Base-by-base conservation (phyloP, 2,329 filamentous ascomycete genomes). In the Calonectria hawksworthii region DNA sequence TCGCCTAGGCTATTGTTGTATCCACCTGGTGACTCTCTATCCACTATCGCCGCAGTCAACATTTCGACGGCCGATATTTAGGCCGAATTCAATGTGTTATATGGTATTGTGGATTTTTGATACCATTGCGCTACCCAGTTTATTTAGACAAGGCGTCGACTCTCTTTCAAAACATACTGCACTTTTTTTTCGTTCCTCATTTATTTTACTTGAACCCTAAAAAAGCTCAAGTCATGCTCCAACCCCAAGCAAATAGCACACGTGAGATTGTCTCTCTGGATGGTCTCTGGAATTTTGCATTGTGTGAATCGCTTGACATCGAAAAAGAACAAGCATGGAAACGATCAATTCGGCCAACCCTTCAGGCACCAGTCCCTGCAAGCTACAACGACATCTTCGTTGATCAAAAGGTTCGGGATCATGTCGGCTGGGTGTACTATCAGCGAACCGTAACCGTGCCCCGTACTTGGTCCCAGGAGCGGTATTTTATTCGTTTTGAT, bases 311-410 rank as follows among this genome's bases (percentile, higher is more conserved):
- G 14, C 10, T 18, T 9, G 68, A 73, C 1, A 66, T 75, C 14
- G 73, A 74, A 23, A 10, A 41, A 1, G 69, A 74, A 1, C 59
- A 70, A 23, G 52, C 52, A 14, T 76, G 74, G 74, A 70, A 54
- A 9, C 16, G n/a, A 2, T 26, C 14, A 1, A 76, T 76, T 18
- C 66, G 66, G 1, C 64, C 74, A n/a, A 36, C 44, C 0, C 36
- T 76, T 3, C 72, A 76, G 10, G 54, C 65, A 0, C 74, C 74
- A 4, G 73, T 76, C 9, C 74, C 74, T 2, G 74, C 74, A 10
- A 76, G 74, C 38, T 76, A 76, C 61, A 76, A 76, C 23, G 74
- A 76, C 52, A 73, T 76, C 7, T 76, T 76, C 26, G 74, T 75
- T 8, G 69, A 73, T 32, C n/a, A 44, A 13, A 68, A 70, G 23